Percentiles rank a stretch among this genome's conserved stretches.
phyloP scores from a whole-genome alignment of 2,329 filamentous ascomycete species.

The Ceratocystis colombiana region DNA sequence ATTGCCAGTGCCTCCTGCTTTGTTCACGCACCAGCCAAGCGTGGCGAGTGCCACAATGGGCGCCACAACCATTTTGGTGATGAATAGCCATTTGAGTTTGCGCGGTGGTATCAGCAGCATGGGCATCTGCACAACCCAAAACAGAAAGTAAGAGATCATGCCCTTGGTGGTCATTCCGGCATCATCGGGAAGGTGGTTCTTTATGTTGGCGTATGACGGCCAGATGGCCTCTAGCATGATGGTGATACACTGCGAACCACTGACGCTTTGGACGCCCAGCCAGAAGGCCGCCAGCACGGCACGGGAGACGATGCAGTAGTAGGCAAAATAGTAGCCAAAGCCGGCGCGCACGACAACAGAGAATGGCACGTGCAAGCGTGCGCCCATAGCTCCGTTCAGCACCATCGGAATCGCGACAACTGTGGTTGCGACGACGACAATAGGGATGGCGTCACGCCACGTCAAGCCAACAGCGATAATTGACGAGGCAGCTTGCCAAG shows the following conservation, averaged over 20 bases:
- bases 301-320: constrained; percentile 35
- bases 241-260: constrained; percentile 29
- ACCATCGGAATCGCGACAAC: constrained; percentile 39
- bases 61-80: constrained; percentile 33
- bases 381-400: constrained; percentile 35
- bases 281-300: constrained; percentile 39
- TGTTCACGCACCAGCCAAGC: constrained; percentile 35
- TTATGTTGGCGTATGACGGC: constrained; percentile 34
- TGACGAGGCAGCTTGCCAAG: constrained; percentile 28
- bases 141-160: constrained; percentile 39
- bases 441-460: constrained; percentile 37
- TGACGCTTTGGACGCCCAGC: constrained; percentile 39
- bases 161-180: constrained; percentile 33
- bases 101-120: constrained; percentile 39
- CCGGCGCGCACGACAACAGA: constrained; percentile 35
- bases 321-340: constrained; percentile 37
- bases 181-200: constrained; percentile 34
- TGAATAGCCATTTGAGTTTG: constrained; percentile 37
- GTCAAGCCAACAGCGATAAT: constrained; percentile 39
- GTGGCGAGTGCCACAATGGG: constrained; percentile 27
- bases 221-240: constrained; percentile 33
- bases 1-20: constrained; percentile 26
- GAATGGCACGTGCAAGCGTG: constrained; percentile 38
- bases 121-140: constrained; percentile 39
- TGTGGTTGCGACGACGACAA: constrained; percentile 38